A percentile compares a stretch with the other conserved stretches of the same genome.
phyloP scores from a whole-genome alignment of 2,329 filamentous ascomycete genomes.

The Herpomyces periplanetae region DNA sequence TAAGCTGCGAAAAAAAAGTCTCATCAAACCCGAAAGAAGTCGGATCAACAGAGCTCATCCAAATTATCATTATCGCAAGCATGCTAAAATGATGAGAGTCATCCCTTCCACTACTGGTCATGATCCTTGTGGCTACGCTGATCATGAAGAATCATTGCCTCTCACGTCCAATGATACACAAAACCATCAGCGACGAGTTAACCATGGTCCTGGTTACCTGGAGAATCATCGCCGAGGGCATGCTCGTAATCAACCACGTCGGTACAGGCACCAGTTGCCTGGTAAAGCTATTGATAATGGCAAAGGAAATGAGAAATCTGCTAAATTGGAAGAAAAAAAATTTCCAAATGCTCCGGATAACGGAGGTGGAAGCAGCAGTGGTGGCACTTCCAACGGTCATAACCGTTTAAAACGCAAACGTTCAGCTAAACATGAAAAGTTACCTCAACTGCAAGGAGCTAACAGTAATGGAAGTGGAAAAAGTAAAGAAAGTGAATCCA shows the following conservation, averaged over 20 bases:
- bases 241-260: too few species aligned
- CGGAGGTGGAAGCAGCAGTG: not conserved
- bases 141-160: conserved; percentile 14
- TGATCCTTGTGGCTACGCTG: conserved; percentile 50
- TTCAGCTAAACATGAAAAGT: conserved; percentile 23
- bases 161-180: conserved; percentile 22
- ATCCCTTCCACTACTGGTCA: conserved; percentile 70
- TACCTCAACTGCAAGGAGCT: conserved; percentile 14
- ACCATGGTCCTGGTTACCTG: too few species aligned
- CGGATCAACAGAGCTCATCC: conserved; percentile 54
- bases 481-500: conserved; percentile 19
- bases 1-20: conserved; percentile 60
- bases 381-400: not conserved
- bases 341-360: not conserved
- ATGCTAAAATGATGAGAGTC: conserved; percentile 67
- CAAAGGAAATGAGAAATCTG: conserved; percentile 10
- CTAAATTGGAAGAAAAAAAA: conserved; percentile 3
- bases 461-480: conserved; percentile 16
- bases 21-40: conserved; percentile 58
- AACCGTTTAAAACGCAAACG: conserved; percentile 8
- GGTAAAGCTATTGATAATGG: conserved; percentile 6
- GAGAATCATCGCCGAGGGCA: too few species aligned
- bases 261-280: too few species aligned
- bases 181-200: too few species aligned
- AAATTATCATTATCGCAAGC: conserved; percentile 79